Conservation (phyloP, 1,284 basidiomycete species). For the Boletellus deceptivus region DNA sequence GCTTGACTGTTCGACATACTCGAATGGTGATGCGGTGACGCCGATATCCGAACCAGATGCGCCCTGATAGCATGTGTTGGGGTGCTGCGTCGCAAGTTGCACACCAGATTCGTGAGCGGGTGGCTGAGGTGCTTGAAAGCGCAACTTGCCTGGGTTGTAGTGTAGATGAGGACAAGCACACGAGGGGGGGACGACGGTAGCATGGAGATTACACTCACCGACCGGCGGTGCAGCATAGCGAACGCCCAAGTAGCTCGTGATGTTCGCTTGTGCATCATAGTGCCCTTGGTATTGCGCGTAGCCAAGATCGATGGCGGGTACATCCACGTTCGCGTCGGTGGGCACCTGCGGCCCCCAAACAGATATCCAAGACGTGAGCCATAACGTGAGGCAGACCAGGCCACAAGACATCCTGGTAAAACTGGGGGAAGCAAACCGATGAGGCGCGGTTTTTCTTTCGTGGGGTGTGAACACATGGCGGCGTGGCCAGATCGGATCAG, state of each 20-base stretch:
- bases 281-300: background rate
- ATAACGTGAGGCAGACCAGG: background rate
- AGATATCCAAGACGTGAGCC: too few relatives aligned
- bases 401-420: background rate
- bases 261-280: background rate
- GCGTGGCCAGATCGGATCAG: too few relatives aligned
- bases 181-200: too few relatives aligned
- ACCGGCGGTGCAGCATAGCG: slow-evolving; percentile 1
- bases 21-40: background rate
- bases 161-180: background rate
- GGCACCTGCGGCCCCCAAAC: background rate
- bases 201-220: background rate
- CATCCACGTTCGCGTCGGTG: too few relatives aligned
- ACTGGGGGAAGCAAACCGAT: too few relatives aligned
- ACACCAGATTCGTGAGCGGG: slow-evolving; percentile 3
- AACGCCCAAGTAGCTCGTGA: background rate
- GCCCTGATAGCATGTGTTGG: slow-evolving; percentile 15
- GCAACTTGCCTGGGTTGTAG: slow-evolving; percentile 8
- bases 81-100: slow-evolving; percentile 16
- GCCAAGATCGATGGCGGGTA: background rate
- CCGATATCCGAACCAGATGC: background rate
- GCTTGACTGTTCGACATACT: slow-evolving; percentile 3
- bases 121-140: slow-evolving; percentile 16
- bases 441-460: too few relatives aligned
- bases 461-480: too few relatives aligned